Conservation (phyloP, 2,329 filamentous ascomycete species). For the Neurospora sp. region DNA sequence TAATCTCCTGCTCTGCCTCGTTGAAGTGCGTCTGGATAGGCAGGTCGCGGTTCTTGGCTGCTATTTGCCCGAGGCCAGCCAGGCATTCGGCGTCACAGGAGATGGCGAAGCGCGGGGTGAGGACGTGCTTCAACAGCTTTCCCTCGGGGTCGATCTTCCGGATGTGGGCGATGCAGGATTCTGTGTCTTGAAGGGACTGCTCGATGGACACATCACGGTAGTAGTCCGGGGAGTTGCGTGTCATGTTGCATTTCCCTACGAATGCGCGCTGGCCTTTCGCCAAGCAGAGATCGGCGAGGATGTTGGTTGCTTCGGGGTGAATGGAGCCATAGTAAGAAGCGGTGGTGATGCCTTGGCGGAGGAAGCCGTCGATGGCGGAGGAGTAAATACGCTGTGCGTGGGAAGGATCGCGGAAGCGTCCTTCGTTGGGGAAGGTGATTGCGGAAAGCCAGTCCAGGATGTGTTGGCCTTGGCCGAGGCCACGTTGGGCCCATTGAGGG, state of each 20-base stretch:
- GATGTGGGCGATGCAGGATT: slow-evolving; percentile 38
- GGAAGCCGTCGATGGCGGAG: slow-evolving; percentile 43
- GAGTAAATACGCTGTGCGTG: slow-evolving; percentile 45
- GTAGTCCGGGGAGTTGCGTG: slow-evolving; percentile 44
- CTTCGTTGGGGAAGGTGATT: slow-evolving; percentile 56
- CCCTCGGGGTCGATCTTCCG: slow-evolving; percentile 32
- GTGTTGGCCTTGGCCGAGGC: slow-evolving; percentile 39
- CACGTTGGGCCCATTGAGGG: slow-evolving; percentile 42
- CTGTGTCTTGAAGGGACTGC: slow-evolving; percentile 39
- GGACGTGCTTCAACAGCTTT: slow-evolving; percentile 35
- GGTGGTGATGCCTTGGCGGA: slow-evolving; percentile 53
- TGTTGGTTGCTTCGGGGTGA: slow-evolving; percentile 45
- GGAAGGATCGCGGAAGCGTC: slow-evolving; percentile 42
- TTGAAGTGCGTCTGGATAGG: slow-evolving; percentile 60
- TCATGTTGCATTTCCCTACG: slow-evolving; percentile 54
- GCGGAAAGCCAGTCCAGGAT: slow-evolving; percentile 53
- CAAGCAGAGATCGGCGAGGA: slow-evolving; percentile 44
- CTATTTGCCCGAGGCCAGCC: slow-evolving; percentile 43
- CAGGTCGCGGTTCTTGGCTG: slow-evolving; percentile 34
- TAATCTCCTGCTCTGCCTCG: slow-evolving; percentile 51
- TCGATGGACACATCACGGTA: slow-evolving; percentile 36
- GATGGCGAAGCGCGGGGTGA: slow-evolving; percentile 53
- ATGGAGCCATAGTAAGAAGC: slow-evolving; percentile 50
- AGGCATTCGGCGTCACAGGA: slow-evolving; percentile 47
- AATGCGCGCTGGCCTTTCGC: slow-evolving; percentile 46